Conservation (phyloP, 345 rosid genomes). For the Gossypium australe region DNA sequence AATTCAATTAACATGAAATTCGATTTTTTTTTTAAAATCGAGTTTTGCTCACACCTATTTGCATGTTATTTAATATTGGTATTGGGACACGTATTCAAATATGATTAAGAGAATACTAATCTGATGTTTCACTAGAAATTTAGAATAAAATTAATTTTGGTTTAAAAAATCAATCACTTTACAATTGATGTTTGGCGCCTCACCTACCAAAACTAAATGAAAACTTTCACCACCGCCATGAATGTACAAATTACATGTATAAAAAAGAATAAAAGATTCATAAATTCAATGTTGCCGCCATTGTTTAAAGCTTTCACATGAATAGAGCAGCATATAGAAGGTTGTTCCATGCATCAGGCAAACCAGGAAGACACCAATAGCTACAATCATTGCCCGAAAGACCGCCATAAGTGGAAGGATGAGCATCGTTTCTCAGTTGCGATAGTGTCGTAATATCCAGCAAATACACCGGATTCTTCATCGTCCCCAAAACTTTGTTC, state of each 20-base stretch:
- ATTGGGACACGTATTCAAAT: too few relatives aligned
- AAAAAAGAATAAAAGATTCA: neutral
- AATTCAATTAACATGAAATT: too few relatives aligned
- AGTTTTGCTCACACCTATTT: too few relatives aligned
- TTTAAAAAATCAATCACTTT: constrained; percentile 18
- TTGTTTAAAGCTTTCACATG: constrained; percentile 22
- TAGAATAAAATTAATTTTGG: constrained; percentile 5
- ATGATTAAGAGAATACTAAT: too few relatives aligned
- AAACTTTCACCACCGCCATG: neutral
- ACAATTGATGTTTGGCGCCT: constrained; percentile 16
- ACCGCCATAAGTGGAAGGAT: constrained; percentile 62
- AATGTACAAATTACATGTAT: constrained; percentile 13
- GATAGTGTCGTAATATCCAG: constrained; percentile 84
- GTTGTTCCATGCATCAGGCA: constrained; percentile 96
- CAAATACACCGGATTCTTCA: constrained; percentile 60
- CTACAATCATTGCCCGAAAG: constrained; percentile 70
- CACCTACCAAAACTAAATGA: constrained; percentile 1
- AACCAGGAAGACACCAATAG: constrained; percentile 94
- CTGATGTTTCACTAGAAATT: too few relatives aligned
- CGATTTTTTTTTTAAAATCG: too few relatives aligned
- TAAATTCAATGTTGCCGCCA: neutral
- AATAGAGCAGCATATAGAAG: constrained; percentile 76
- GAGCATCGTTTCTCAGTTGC: constrained; percentile 86
- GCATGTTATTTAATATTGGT: too few relatives aligned
- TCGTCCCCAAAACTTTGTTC: constrained; percentile 45